Base-by-base conservation (phyloP, 2,329 filamentous ascomycete species). In the Neoascochyta sp. region DNA sequence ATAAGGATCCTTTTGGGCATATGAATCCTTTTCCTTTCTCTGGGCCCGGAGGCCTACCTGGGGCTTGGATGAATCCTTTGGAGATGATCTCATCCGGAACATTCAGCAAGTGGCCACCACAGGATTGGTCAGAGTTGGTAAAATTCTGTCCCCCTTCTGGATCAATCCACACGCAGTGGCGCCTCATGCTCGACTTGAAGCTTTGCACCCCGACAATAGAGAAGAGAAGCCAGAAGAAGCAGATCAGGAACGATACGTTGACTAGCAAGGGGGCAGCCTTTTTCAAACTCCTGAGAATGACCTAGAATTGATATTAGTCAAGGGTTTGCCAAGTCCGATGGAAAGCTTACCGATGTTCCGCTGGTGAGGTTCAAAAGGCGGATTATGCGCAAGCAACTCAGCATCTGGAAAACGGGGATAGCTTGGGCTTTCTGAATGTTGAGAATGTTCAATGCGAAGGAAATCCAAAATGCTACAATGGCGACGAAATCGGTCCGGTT, bases 211-310 rank as follows among this genome's bases (percentile, higher is more conserved):
- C 93, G 36, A 98, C 81, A 41, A 98, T 95, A 20, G 88, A 92
- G 66, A 98, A 98, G 8, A 96, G 68, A 22, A 98, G 75, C 92
- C 92, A 98, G 65, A 98, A 98, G 66, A 98, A 98, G 9, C 85
- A 77, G 45, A 98, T 88, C 13, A 98, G 71, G 57, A 98, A 95
- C 2, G 86, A 89, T 17, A 98, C 89, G 41, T 95, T 87, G 15
- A 95, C 78, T 14, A 98, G 77, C 19, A 95, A 71, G 2, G 93
- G 92, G 0, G 90, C 87, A 2, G 92, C 89, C 58, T 95, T 94
- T 60, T 98, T 98, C 39, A 98, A 64, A 74, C 90, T 96, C 59
- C 87, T 78, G 24, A 98, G 69, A 52, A 98, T 98, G 35, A 96
- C 89, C 78, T 87, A 50, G 24, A 16, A 9, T 4, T 26, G 33